Percentiles rank a stretch among this genome's conserved stretches.
These are phyloP conservation scores for Bauhinia variegata DNA, from an alignment of 306 rosid genomes.

Conservation along the genomic window DNA sequence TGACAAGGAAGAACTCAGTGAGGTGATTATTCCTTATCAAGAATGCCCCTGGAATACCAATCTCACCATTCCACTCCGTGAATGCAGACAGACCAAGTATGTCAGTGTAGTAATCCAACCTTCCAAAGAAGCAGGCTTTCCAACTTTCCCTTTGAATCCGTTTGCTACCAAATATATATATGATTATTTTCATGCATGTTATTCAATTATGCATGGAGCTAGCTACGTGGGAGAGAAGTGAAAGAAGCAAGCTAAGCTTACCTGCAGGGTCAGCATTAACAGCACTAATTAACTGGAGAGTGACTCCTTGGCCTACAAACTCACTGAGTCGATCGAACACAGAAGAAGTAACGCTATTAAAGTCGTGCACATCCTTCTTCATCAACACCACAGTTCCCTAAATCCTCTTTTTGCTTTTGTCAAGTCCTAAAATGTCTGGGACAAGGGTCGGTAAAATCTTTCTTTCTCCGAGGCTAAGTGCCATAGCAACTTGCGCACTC, in stretches of 20 bases:
- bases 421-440: too few relatives aligned
- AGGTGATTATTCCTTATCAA: slow-evolving; percentile 39
- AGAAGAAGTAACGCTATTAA: slow-evolving; percentile 36
- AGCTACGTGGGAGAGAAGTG: too few relatives aligned
- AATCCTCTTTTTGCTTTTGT: slow-evolving; percentile 6
- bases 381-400: slow-evolving; percentile 42
- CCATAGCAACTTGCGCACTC: too few relatives aligned
- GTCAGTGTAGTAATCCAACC: slow-evolving; percentile 32
- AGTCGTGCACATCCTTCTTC: slow-evolving; percentile 47
- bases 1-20: slow-evolving; percentile 42
- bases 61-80: slow-evolving; percentile 41
- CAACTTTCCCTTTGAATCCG: slow-evolving; percentile 41
- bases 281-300: slow-evolving; percentile 44
- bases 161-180: slow-evolving; percentile 15
- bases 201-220: too few relatives aligned
- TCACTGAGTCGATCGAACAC: slow-evolving; percentile 40
- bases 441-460: too few relatives aligned
- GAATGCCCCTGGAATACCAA: slow-evolving; percentile 51
- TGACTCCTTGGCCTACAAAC: slow-evolving; percentile 32
- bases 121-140: slow-evolving; percentile 46
- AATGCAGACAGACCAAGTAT: slow-evolving; percentile 37
- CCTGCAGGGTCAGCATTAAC: slow-evolving; percentile 13
- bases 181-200: too few relatives aligned
- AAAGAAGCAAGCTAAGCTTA: background rate
- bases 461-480: too few relatives aligned